phyloP scores from a whole-genome alignment of 108 stramenopile genomes.

The Cylindrotheca closterium region DNA sequence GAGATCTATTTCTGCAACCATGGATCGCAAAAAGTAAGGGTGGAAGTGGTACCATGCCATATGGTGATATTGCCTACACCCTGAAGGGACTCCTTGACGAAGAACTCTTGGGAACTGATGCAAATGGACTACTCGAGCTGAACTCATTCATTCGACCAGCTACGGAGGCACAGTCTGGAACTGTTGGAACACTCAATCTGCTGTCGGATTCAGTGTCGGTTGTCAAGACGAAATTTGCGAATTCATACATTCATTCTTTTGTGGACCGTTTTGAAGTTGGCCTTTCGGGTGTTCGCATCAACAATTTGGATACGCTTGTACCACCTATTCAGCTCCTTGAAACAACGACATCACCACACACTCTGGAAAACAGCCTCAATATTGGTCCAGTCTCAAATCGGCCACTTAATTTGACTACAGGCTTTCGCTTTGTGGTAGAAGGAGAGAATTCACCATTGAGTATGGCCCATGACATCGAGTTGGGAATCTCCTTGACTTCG shows the following conservation, averaged over 20 bases:
- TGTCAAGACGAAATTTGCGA: conserved; percentile 9
- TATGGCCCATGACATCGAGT: conserved; percentile 27
- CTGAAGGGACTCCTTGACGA: conserved; percentile 14
- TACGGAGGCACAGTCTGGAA: conserved; percentile 27
- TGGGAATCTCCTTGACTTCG: neutral
- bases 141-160: conserved; percentile 23
- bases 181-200: conserved; percentile 11
- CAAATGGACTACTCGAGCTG: conserved; percentile 12
- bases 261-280: conserved; percentile 25
- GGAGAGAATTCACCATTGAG: conserved; percentile 38
- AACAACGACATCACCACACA: neutral
- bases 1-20: conserved; percentile 13
- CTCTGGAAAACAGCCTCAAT: neutral
- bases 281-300: conserved; percentile 31
- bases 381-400: conserved; percentile 33
- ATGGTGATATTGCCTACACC: conserved; percentile 25
- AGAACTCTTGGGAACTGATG: conserved; percentile 10
- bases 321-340: conserved; percentile 16
- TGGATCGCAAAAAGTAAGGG: neutral
- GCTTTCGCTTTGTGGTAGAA: conserved; percentile 33
- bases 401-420: conserved; percentile 25
- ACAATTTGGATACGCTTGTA: conserved; percentile 47
- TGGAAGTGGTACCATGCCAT: conserved; percentile 5
- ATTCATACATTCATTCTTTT: conserved; percentile 3
- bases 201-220: conserved; percentile 6